phyloP scores from a whole-genome alignment of 208 protist genomes.

The Trypanosoma vivax region DNA sequence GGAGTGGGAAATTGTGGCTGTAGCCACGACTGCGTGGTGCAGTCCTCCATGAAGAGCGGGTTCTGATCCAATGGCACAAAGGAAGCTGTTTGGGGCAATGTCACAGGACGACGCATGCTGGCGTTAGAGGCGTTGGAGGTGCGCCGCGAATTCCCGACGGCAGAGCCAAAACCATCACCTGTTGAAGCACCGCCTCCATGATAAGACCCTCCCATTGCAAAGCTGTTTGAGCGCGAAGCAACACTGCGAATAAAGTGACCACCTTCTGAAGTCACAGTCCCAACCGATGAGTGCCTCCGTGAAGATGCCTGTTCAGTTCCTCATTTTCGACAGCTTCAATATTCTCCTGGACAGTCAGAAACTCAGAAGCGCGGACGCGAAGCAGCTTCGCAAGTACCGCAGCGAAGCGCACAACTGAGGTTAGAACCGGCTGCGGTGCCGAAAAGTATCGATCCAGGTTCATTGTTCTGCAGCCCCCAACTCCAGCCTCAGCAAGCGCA shows the following conservation, averaged over 20 bases:
- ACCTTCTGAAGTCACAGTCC: no score
- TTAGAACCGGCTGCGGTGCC: conserved; percentile 7
- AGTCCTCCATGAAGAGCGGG: conserved; percentile 35
- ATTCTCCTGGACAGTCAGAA: conserved; percentile 23
- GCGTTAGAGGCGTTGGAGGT: not conserved
- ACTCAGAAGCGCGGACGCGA: conserved; percentile 18
- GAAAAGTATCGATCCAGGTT: conserved; percentile 54
- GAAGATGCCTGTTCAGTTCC: not conserved
- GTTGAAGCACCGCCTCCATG: not conserved
- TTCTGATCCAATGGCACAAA: conserved; percentile 41
- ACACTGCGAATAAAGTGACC: no score
- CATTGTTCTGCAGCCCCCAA: conserved; percentile 34
- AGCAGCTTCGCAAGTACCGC: conserved; percentile 21
- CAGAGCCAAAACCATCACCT: no score
- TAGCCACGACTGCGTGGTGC: conserved; percentile 9
- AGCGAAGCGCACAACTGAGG: conserved; percentile 39
- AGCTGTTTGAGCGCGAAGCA: no score
- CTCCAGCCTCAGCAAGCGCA: conserved; percentile 21
- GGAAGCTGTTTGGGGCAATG: conserved; percentile 34
- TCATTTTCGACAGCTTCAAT: conserved; percentile 4
- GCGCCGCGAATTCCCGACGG: conserved; percentile 20
- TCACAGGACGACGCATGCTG: conserved; percentile 23
- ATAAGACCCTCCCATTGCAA: no score
- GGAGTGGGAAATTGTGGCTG: conserved; percentile 50
- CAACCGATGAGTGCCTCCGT: no score